Percentiles rank a stretch among this genome's conserved stretches.
phyloP scores from a whole-genome alignment of 2,329 filamentous ascomycete genomes.

The Aspergillus tamarii region DNA sequence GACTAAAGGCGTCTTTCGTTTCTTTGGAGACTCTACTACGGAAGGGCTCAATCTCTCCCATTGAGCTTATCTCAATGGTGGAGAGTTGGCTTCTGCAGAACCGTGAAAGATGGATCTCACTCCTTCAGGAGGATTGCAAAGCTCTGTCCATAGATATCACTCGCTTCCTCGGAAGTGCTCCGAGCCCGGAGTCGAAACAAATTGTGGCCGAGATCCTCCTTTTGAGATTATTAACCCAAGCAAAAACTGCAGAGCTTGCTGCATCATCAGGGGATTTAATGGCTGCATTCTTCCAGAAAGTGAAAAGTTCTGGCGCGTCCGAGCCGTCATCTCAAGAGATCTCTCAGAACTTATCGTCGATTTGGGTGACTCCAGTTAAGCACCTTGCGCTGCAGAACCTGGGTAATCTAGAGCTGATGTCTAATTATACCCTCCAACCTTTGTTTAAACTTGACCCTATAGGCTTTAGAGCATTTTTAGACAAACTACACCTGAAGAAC shows the following conservation, averaged over 20 bases:
- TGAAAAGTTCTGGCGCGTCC: conserved; percentile 21
- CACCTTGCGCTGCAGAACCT: conserved; percentile 41
- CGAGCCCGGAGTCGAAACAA: conserved; percentile 10
- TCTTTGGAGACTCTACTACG: conserved; percentile 42
- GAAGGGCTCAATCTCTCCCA: conserved; percentile 38
- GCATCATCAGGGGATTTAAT: conserved; percentile 33
- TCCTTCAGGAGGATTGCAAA: conserved; percentile 38
- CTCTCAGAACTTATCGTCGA: conserved; percentile 22
- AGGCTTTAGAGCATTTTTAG: conserved; percentile 55
- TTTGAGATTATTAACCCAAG: conserved; percentile 36
- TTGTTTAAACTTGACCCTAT: conserved; percentile 37
- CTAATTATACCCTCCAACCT: conserved; percentile 40
- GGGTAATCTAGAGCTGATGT: conserved; percentile 38
- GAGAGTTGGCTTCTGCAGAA: conserved; percentile 39
- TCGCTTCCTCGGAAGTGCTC: conserved; percentile 20
- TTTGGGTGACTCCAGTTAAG: conserved; percentile 43
- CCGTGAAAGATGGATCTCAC: conserved; percentile 33
- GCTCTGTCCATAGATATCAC: conserved; percentile 30
- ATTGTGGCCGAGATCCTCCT: conserved; percentile 36
- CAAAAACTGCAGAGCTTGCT: conserved; percentile 33
- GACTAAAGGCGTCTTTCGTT: conserved; percentile 41
- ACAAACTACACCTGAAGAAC: conserved; percentile 57
- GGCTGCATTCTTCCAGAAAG: conserved; percentile 33
- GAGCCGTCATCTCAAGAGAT: conserved; percentile 7
- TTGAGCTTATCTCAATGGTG: conserved; percentile 34